These are phyloP conservation scores for Ammopiptanthus mongolicus DNA, from an alignment of 306 rosid species.

Conservation along the genomic window DNA sequence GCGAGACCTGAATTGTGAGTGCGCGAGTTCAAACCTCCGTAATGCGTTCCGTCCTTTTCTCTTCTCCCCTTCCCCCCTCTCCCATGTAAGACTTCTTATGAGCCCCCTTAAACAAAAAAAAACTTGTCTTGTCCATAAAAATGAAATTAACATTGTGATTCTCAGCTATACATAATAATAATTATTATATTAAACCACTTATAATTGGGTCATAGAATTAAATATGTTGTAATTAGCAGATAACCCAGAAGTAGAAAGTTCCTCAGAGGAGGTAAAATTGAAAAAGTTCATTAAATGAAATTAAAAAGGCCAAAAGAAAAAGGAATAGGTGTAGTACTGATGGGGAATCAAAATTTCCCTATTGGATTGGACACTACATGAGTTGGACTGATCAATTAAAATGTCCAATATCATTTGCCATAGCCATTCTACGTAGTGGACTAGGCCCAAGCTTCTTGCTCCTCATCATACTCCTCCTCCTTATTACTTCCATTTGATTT, in stretches of 20 bases:
- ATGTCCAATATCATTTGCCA: slow-evolving; percentile 41
- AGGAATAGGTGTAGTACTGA: not conserved
- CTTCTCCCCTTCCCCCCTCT: too few relatives aligned
- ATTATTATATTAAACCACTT: not conserved
- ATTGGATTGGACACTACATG: slow-evolving; percentile 20
- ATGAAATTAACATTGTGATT: not conserved
- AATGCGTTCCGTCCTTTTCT: too few relatives aligned
- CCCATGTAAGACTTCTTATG: too few relatives aligned
- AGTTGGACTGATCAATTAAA: slow-evolving; percentile 2
- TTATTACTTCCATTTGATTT: slow-evolving; percentile 82
- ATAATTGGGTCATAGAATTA: slow-evolving; percentile 7
- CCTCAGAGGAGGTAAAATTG: not conserved
- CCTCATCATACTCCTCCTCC: slow-evolving; percentile 55
- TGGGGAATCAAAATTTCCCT: slow-evolving; percentile 15
- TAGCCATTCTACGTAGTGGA: slow-evolving; percentile 77
- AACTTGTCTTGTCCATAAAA: not conserved
- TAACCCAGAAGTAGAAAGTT: not conserved
- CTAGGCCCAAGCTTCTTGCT: slow-evolving; percentile 85
- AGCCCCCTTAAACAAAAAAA: too few relatives aligned
- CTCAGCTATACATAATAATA: not conserved
- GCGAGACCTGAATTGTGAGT: too few relatives aligned
- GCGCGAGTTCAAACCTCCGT: too few relatives aligned
- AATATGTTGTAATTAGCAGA: not conserved
- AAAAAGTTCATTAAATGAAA: not conserved
- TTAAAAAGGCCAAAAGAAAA: not conserved